Base-by-base conservation (phyloP, 331 rosid genomes). In the Erythrophleum ivorense region DNA sequence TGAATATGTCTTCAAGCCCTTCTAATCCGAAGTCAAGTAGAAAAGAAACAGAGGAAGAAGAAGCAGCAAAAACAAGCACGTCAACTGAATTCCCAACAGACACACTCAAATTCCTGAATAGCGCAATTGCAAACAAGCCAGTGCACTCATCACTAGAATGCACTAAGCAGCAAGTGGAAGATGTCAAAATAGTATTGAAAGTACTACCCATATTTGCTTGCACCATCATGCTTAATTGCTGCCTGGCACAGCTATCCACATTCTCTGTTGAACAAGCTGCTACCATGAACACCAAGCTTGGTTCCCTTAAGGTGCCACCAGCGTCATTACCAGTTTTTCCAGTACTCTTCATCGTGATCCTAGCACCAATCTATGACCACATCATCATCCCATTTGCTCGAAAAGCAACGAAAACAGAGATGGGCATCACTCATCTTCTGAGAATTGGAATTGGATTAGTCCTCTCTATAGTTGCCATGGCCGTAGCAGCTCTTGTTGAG, bases 301-400 rank as follows among this genome's bases (percentile, higher is more conserved):
- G 98, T 74, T 89, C 97, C 69, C 33, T 96, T 0, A 88, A 82
- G 48, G 92, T 96, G 41, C 97, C 98, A 9, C 98, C 99, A 0
- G 97, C 98, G 3, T 96, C 99, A 4, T 92, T 94, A 68, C 97
- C 99, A 46, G n/a, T 96, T 50, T 96, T 96, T 60, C 99, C 99
- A 1, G 90, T 96, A 4, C 19, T 91, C 75, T 96, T 96, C 81
- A 94, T 96, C 88, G 88, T 96, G 71, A 81, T 89, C 85, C 80
- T 96, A 0, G 99, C 97, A 1, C 99, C 99, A 3, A 45, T 96
- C 8, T 96, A 96, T 62, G 99, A 96, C 89, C 93, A 92, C 68
- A 48, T 92, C 76, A 91, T 96, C 68, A 75, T 89, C 71, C 99
- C 99, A 13, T 89, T 90, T 40, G 86, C 91, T 21, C 86, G 99